Percentiles rank a stretch among this genome's conserved stretches.
Evolutionary conservation across 2,329 filamentous ascomycete species (phyloP).

Genomic region (Chaetomium sp.): DNA sequence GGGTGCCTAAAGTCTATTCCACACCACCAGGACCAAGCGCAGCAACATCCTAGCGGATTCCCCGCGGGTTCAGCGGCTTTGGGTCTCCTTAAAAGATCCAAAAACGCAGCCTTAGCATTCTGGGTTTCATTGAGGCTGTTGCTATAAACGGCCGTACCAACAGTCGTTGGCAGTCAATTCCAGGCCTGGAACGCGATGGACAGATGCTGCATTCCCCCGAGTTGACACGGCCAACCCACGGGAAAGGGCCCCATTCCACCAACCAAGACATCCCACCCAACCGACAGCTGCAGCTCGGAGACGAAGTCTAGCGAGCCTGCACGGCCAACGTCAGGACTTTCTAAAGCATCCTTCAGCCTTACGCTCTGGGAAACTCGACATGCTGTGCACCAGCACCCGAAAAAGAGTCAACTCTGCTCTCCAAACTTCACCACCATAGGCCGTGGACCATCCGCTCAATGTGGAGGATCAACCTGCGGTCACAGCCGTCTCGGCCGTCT

Average conservation of each 20-base stretch:
- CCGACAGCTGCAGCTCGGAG: slow-evolving; percentile 6
- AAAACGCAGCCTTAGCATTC: not conserved
- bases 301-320: slow-evolving; percentile 2
- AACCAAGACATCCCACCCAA: not conserved
- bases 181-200: slow-evolving; percentile 14
- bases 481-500: slow-evolving; percentile 27
- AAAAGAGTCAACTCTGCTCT: slow-evolving; percentile 14
- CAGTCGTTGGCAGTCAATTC: not conserved
- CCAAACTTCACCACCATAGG: slow-evolving; percentile 16
- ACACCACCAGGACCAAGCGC: slow-evolving; percentile 1
- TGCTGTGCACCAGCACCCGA: slow-evolving; percentile 14
- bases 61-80: slow-evolving; percentile 5
- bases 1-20: slow-evolving; percentile 24
- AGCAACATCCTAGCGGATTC: slow-evolving; percentile 13
- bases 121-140: not conserved
- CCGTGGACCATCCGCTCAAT: slow-evolving; percentile 12
- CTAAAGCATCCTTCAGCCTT: not conserved
- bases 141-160: not conserved
- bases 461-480: slow-evolving; percentile 14
- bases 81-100: not conserved
- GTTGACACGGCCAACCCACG: slow-evolving; percentile 10
- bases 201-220: slow-evolving; percentile 10
- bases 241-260: slow-evolving; percentile 9
- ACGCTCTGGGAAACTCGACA: slow-evolving; percentile 17
- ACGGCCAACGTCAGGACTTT: not conserved